phyloP scores from a whole-genome alignment of 2,329 filamentous ascomycete genomes.

The Mycosphaerella sp. region DNA sequence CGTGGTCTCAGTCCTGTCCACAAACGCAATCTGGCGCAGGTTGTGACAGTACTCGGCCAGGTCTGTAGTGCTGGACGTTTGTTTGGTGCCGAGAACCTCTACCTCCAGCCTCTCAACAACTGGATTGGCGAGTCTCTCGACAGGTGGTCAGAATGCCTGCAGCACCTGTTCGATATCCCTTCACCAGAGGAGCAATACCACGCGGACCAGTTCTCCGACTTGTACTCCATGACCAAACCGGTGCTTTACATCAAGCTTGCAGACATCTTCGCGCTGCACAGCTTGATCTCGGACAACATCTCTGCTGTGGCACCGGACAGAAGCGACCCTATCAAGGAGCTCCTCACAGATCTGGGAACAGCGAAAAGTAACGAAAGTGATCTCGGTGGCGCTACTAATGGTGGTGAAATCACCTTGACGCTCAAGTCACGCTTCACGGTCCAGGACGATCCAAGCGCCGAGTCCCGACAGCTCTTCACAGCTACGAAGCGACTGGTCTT shows the following conservation, averaged over 20 bases:
- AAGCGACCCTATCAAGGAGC: conserved; percentile 84
- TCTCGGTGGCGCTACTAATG: conserved; percentile 29
- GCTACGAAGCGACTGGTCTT: conserved; percentile 95
- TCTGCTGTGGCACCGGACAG: conserved; percentile 67
- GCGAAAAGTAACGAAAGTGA: conserved; percentile 96
- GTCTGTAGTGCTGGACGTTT: conserved; percentile 78
- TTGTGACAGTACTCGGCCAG: conserved; percentile 86
- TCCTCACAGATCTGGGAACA: conserved; percentile 87
- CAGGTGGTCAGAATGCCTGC: conserved; percentile 68
- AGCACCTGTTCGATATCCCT: conserved; percentile 71
- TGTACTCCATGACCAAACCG: conserved; percentile 93
- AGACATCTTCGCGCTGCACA: conserved; percentile 95
- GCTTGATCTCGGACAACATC: conserved; percentile 74
- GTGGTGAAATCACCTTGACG: conserved; percentile 33
- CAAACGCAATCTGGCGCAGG: conserved; percentile 84
- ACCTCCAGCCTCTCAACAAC: conserved; percentile 88
- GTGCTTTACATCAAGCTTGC: conserved; percentile 99
- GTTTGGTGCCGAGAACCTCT: conserved; percentile 92
- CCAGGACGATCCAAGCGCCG: conserved; percentile 73
- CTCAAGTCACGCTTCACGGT: conserved; percentile 34
- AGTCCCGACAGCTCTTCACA: conserved; percentile 90
- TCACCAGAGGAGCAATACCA: conserved; percentile 90
- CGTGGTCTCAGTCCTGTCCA: conserved; percentile 82
- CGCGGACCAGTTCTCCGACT: conserved; percentile 97
- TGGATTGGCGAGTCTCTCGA: conserved; percentile 83